These are phyloP conservation scores for Cercospora zeae-maydis DNA, from an alignment of 2,329 filamentous ascomycete genomes.

Conservation along the genomic window DNA sequence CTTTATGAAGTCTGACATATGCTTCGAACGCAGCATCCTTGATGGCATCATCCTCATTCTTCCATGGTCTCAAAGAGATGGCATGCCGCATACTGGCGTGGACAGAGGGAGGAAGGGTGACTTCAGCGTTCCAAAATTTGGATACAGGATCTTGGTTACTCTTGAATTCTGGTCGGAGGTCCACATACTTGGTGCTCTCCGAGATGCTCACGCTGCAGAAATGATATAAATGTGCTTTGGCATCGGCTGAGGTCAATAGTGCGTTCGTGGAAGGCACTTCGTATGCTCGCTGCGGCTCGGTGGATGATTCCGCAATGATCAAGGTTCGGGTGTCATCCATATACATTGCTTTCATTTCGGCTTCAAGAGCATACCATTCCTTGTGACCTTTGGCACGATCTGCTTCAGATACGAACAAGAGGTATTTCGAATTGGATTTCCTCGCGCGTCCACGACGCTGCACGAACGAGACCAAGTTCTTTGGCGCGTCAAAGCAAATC, in stretches of 20 bases:
- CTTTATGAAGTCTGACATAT: conserved; percentile 65
- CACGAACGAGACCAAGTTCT: conserved; percentile 62
- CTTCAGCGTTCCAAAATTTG: conserved; percentile 52
- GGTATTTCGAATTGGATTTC: conserved; percentile 51
- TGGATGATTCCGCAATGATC: conserved; percentile 36
- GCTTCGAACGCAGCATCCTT: conserved; percentile 83
- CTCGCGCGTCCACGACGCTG: conserved; percentile 63
- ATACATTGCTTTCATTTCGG: conserved; percentile 68
- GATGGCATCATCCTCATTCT: conserved; percentile 65
- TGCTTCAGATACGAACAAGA: conserved; percentile 48
- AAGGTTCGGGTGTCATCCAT: conserved; percentile 58
- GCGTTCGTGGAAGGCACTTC: conserved; percentile 53
- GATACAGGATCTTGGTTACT: conserved; percentile 36
- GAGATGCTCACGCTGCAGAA: conserved; percentile 65
- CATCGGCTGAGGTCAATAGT: conserved; percentile 67
- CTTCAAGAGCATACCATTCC: conserved; percentile 66
- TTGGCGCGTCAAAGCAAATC: conserved; percentile 60
- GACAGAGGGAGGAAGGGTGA: conserved; percentile 68
- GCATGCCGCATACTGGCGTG: conserved; percentile 58
- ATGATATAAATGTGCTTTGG: conserved; percentile 72
- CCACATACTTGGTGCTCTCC: conserved; percentile 56
- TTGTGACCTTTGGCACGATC: conserved; percentile 36
- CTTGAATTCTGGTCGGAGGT: conserved; percentile 66
- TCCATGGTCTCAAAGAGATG: conserved; percentile 58
- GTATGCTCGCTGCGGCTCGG: conserved; percentile 43